These are phyloP conservation scores for Durusdinium trenchii DNA, from an alignment of 73 alveolate species.

Conservation along the genomic window DNA sequence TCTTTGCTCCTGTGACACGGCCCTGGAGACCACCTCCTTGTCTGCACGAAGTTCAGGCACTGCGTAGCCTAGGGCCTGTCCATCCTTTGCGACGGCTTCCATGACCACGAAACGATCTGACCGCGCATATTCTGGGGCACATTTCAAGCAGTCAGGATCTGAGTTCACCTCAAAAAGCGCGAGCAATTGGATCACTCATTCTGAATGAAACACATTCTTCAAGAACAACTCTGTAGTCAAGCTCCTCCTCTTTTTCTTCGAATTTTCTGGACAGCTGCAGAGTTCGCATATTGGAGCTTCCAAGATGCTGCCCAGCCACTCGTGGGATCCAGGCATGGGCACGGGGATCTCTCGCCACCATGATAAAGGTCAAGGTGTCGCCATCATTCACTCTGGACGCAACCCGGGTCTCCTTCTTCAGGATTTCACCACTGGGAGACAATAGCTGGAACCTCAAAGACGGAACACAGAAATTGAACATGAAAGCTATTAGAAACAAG, in stretches of 20 bases:
- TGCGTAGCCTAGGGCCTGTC: slow-evolving; percentile 25
- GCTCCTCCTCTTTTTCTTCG: neutral
- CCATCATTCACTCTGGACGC: neutral
- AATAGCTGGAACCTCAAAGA: slow-evolving; percentile 1
- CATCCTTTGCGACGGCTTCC: slow-evolving; percentile 58
- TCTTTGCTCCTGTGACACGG: slow-evolving; percentile 34
- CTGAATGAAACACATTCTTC: neutral
- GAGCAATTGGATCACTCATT: neutral
- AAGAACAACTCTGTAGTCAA: neutral
- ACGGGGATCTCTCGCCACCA: slow-evolving; percentile 32
- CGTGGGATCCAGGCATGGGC: slow-evolving; percentile 24
- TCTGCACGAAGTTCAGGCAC: slow-evolving; percentile 54
- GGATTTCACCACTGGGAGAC: slow-evolving; percentile 16
- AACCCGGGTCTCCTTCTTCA: slow-evolving; percentile 7
- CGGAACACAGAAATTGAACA: neutral
- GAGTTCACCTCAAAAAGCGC: neutral
- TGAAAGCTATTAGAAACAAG: neutral
- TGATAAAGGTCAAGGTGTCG: slow-evolving; percentile 36
- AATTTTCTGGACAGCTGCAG: neutral
- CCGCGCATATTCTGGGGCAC: slow-evolving; percentile 61
- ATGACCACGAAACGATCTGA: slow-evolving; percentile 54
- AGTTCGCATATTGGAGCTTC: neutral
- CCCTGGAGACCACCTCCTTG: slow-evolving; percentile 36
- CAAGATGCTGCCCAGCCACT: neutral
- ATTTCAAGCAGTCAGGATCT: slow-evolving; percentile 13